Evolutionary conservation across 441 rosid species (phyloP), one percentile per base, ranked within the genome.

Genomic region (Brassica hybrid): DNA sequence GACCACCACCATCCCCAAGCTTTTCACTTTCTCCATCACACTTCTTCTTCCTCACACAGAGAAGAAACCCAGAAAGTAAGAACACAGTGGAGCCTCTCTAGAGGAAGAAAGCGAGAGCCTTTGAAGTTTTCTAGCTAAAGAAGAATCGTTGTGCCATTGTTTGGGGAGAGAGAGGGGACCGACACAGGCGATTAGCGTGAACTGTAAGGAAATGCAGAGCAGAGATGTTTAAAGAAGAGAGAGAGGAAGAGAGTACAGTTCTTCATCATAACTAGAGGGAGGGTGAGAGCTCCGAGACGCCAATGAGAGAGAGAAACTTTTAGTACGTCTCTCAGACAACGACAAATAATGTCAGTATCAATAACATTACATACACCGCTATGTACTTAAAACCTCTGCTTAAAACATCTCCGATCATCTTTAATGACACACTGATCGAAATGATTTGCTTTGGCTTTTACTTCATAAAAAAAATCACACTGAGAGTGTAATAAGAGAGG

Each of bases 181-280:
- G 68, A 74, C 63, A 79, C 92, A 88, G 92, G 89, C 88, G 89
- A 80, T 86, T 89, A 85, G 94, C 98, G 97, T 93, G 97, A 89
- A 81, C 81, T 68, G 87, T 43, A 87, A 88, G 96, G 87, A n/a
- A 76, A 88, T 59, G 65, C 79, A 74, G 82, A 73, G 77, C 86
- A 79, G 85, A 82, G 87, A 79, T 70, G 85, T 88, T 78, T 84
- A 71, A 88, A 81, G 84, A 85, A 76, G 88, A 83, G 88, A 87
- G 91, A 86, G 85, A 61, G 4, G n/a, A n/a, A 11, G 73, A 74
- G n/a, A n/a, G n/a, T n/a, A n/a, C n/a, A n/a, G n/a, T n/a, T n/a
- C n/a, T n/a, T n/a, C n/a, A n/a, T n/a, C n/a, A n/a, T n/a, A n/a
- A n/a, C n/a, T n/a, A n/a, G n/a, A n/a, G n/a, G n/a, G 12, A 34